Base-by-base conservation (phyloP, 768 basidiomycete species). In the Dentipellis sp. region DNA sequence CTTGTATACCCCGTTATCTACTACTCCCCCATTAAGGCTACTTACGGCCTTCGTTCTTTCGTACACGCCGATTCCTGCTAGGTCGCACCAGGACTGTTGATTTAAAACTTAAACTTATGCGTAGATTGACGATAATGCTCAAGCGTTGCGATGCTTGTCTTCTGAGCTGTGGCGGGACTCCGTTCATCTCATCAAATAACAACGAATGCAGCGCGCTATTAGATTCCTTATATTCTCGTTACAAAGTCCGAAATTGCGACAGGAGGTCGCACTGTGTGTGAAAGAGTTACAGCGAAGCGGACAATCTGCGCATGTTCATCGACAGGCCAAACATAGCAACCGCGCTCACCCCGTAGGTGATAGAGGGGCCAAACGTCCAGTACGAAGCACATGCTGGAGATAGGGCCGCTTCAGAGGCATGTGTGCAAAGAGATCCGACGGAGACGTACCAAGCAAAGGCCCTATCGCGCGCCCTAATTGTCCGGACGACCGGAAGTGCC, bases 381-480 rank as follows among this genome's bases (percentile, higher is more conserved):
- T 93, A 93, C 11, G 82, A 84, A 29, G 81, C 90, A 67, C 91
- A 93, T 5, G 91, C 91, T 93, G 60, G 17, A 58, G 29, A 39
- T 50, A 50, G 2, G 55, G 37, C 48, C 38, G 53, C 38, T 35
- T 23, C 17, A 54, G 4, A 16, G 14, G 36, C 34, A n/a, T 35
- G 34, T 46, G n/a, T 22, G 29, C 10, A 21, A 48, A 11, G 16
- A 53, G 35, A 12, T 10, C 22, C 5, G 21, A 62, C 50, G 63
- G 62, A 40, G 64, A 61, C 83, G 51, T 70, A 83, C 92, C 92
- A n/a, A 94, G 74, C 4, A 98, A 68, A 4, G 95, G 95, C 0
- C 95, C 95, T 38, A 97, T 74, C 4, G 95, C 94, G 56, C 95
- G 81, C 3, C 95, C 95, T 40, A 98, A 78, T 67, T 97, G 95